Conservation (phyloP, 306 rosid species). For the Trifolium pratense region DNA sequence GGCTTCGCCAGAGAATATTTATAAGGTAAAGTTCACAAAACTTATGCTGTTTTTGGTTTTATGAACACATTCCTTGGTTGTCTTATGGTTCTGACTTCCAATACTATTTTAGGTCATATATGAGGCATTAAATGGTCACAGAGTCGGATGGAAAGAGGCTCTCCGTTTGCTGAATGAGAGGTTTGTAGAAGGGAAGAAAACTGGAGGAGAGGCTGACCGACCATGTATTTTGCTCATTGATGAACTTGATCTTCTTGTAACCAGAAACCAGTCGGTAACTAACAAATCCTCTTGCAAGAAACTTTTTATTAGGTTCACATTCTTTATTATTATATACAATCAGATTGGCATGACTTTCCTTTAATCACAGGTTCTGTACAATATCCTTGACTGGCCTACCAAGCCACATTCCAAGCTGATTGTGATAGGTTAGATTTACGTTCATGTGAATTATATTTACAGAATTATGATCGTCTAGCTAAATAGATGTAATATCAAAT, state of each 20-base stretch:
- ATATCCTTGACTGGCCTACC: conserved; percentile 98
- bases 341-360: neutral
- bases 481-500: conserved; percentile 4
- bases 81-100: conserved; percentile 22
- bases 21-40: conserved; percentile 57
- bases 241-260: conserved; percentile 96
- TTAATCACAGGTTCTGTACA: conserved; percentile 75
- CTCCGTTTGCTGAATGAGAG: conserved; percentile 78
- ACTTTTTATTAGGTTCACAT: conserved; percentile 23
- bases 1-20: conserved; percentile 89
- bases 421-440: conserved; percentile 66
- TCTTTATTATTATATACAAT: conserved; percentile 28
- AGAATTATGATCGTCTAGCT: conserved; percentile 25
- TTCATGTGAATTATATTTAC: conserved; percentile 17
- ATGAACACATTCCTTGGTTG: conserved; percentile 19
- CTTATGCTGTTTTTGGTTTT: conserved; percentile 30
- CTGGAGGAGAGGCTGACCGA: conserved; percentile 64
- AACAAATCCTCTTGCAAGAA: conserved; percentile 39
- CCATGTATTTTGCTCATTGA: conserved; percentile 96
- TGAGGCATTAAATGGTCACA: conserved; percentile 86
- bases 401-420: conserved; percentile 85
- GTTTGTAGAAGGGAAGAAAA: conserved; percentile 75
- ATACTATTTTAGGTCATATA: conserved; percentile 74
- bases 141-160: conserved; percentile 94
- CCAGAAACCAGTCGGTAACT: conserved; percentile 94